Conservation (phyloP, 495 filamentous ascomycete species). For the Penicillium paxilli region DNA sequence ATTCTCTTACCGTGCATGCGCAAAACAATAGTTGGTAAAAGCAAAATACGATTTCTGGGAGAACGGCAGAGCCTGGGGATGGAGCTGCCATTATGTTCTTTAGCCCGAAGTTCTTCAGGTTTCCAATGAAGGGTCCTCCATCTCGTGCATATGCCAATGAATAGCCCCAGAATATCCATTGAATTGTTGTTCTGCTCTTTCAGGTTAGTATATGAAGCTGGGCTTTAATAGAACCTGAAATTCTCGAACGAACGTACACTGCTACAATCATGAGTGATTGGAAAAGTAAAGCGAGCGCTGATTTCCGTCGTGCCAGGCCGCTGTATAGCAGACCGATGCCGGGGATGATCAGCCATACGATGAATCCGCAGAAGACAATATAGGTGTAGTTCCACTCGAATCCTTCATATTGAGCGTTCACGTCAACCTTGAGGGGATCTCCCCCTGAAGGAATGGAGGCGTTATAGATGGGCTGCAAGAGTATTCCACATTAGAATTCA, state of each 20-base stretch:
- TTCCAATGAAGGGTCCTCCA: slow-evolving; percentile 55
- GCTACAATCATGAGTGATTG: slow-evolving; percentile 55
- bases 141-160: slow-evolving; percentile 52
- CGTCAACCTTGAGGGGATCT: slow-evolving; percentile 44
- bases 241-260: slow-evolving; percentile 33
- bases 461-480: slow-evolving; percentile 38
- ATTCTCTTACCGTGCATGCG: slow-evolving; percentile 48
- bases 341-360: slow-evolving; percentile 62
- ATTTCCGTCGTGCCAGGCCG: slow-evolving; percentile 59
- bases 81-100: slow-evolving; percentile 51
- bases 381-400: slow-evolving; percentile 53
- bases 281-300: slow-evolving; percentile 55
- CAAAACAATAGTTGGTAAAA: slow-evolving; percentile 60
- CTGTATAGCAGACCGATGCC: slow-evolving; percentile 60
- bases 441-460: slow-evolving; percentile 46
- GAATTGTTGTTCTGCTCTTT: slow-evolving; percentile 39
- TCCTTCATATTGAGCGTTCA: slow-evolving; percentile 51
- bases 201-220: not conserved
- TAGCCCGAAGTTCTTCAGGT: slow-evolving; percentile 54
- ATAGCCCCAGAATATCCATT: slow-evolving; percentile 63
- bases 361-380: slow-evolving; percentile 49
- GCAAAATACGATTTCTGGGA: slow-evolving; percentile 59
- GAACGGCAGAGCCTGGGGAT: slow-evolving; percentile 44
- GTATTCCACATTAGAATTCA: not conserved
- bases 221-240: not conserved